Conservation (phyloP, 148 eudicot genomes). For the Polygonum aviculare region DNA sequence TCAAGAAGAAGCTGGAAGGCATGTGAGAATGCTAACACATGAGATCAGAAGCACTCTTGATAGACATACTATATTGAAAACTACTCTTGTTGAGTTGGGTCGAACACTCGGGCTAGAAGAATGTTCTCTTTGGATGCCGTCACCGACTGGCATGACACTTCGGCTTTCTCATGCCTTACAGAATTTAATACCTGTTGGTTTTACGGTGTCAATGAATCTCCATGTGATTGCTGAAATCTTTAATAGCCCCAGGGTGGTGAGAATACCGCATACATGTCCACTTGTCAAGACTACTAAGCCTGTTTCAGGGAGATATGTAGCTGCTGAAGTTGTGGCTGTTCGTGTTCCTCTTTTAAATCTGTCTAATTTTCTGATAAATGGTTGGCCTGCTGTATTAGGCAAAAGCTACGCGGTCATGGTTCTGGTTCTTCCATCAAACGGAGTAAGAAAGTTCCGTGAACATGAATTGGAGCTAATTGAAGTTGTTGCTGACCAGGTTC, state of each 20-base stretch:
- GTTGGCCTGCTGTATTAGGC: slow-evolving; percentile 85
- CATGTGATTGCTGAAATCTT: slow-evolving; percentile 76
- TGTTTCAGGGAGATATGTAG: slow-evolving; percentile 53
- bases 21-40: no score
- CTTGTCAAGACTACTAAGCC: slow-evolving; percentile 58
- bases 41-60: no score
- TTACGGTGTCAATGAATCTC: slow-evolving; percentile 69
- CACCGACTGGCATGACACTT: slow-evolving; percentile 70
- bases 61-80: slow-evolving; percentile 79
- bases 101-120: slow-evolving; percentile 81
- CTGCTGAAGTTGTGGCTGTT: slow-evolving; percentile 91
- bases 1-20: no score
- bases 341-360: slow-evolving; percentile 89
- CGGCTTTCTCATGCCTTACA: slow-evolving; percentile 80
- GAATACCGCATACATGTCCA: slow-evolving; percentile 78
- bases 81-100: slow-evolving; percentile 92
- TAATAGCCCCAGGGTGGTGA: slow-evolving; percentile 57
- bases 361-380: slow-evolving; percentile 70
- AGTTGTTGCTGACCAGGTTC: slow-evolving; percentile 95
- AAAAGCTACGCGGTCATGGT: slow-evolving; percentile 92
- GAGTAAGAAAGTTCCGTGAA: slow-evolving; percentile 86
- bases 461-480: slow-evolving; percentile 95
- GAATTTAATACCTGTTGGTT: slow-evolving; percentile 74
- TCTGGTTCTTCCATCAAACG: slow-evolving; percentile 79
- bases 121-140: slow-evolving; percentile 97